Evolutionary conservation across 2,329 filamentous ascomycete genomes (phyloP).

Genomic region (Penicillium sp.): DNA sequence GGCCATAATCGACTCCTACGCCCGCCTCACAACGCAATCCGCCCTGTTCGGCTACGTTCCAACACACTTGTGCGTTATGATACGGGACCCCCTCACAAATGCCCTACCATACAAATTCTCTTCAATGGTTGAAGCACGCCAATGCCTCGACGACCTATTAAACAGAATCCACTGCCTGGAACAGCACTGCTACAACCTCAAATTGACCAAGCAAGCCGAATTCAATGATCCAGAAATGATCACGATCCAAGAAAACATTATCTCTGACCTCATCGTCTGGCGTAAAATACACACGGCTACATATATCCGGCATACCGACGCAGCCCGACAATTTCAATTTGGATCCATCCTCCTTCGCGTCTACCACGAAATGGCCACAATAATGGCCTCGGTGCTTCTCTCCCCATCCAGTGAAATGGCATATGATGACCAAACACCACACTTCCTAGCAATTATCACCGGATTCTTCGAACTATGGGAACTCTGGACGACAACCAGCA

Average conservation of each 20-base stretch:
- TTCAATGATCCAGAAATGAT: background rate
- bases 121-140: conserved; percentile 18
- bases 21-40: conserved; percentile 27
- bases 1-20: conserved; percentile 25
- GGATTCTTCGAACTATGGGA: conserved; percentile 13
- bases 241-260: conserved; percentile 5
- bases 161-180: conserved; percentile 18
- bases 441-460: conserved; percentile 20
- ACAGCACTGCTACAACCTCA: background rate
- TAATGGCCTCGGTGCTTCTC: conserved; percentile 37
- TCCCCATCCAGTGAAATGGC: conserved; percentile 18
- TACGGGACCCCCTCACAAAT: conserved; percentile 8
- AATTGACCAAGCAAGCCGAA: background rate
- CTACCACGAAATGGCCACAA: conserved; percentile 45
- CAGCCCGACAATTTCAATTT: conserved; percentile 7
- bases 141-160: conserved; percentile 20
- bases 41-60: conserved; percentile 27
- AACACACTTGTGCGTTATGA: conserved; percentile 11
- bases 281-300: conserved; percentile 21
- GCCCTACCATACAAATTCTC: conserved; percentile 12
- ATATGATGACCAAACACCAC: conserved; percentile 23
- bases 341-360: conserved; percentile 34
- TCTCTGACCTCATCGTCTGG: conserved; percentile 18
- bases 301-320: conserved; percentile 1
- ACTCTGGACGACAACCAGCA: background rate